Evolutionary conservation across 768 basidiomycete species (phyloP), one percentile per base, ranked within the genome.

Genomic region (Boletus subparvulus): DNA sequence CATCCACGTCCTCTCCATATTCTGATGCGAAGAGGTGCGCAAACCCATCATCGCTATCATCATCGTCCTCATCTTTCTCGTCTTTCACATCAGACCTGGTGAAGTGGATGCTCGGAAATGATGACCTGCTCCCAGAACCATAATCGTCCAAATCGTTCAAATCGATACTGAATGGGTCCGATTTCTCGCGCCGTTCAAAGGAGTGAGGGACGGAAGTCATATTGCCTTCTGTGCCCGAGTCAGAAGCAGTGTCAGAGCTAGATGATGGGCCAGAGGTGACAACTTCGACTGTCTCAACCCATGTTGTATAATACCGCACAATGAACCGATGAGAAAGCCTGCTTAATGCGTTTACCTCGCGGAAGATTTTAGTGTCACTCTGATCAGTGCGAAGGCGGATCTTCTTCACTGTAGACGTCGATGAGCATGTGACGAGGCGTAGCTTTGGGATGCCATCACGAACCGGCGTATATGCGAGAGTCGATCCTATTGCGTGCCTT

Each of bases 401-500:
- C 72, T 96, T 95, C 79, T 98, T 94, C 51, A 94, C 91, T 88
- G 65, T 50, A 30, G 36, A 45, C 21, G 26, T 39, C 42, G 16
- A 44, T 58, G 16, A 61, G 49, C 4, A 17, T 28, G 12, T 17
- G 10, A 24, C 26, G 40, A 28, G 49, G 24, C 16, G 14, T 10
- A 35, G 24, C 21, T 26, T 12, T 6, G 8, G 37, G 16, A 40
- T 6, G 16, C 2, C n/a, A 14, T 35, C 21, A 75, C 79, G 11
- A 52, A 86, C 87, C 87, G 13, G 90, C 92, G 67, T 94, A 94
- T 54, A 92, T 90, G 24, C 90, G 80, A 12, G 78, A 82, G 67
- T 97, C 94, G 21, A 95, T 85, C 75, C 85, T 90, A 65, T 96
- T 94, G 45, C 87, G 80, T 3, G 94, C 94, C 69, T 97, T 97